These are phyloP conservation scores for Starmerella etchellsii DNA, from an alignment of 805 yeast genomes.

Conservation along the genomic window DNA sequence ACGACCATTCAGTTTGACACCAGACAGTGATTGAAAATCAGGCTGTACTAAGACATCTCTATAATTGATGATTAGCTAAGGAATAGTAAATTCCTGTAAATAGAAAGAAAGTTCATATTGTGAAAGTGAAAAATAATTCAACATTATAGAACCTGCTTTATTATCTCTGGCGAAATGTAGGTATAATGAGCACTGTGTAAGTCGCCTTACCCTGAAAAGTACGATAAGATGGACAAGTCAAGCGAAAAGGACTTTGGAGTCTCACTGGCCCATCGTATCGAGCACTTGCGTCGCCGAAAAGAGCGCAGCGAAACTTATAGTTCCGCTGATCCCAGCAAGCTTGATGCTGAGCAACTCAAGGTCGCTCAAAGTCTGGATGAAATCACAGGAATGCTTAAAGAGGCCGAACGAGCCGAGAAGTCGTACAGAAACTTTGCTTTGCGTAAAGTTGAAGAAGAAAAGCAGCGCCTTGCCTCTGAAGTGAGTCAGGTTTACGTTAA, in stretches of 20 bases:
- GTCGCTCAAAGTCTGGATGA: not conserved
- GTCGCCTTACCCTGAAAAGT: too few relatives aligned
- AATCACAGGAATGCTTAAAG: not conserved
- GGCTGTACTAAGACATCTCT: too few relatives aligned
- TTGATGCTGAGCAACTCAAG: not conserved
- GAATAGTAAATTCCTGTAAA: too few relatives aligned
- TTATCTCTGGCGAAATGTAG: too few relatives aligned
- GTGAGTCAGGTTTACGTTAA: not conserved
- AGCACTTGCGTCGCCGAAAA: not conserved
- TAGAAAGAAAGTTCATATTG: too few relatives aligned
- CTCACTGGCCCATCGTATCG: not conserved
- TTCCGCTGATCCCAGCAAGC: not conserved
- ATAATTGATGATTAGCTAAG: too few relatives aligned
- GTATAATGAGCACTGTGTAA: too few relatives aligned
- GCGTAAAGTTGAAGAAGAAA: not conserved
- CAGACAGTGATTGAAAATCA: not conserved
- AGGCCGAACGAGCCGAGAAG: not conserved
- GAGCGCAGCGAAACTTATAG: slow-evolving; percentile 1
- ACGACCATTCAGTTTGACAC: slow-evolving; percentile 78
- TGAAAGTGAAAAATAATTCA: too few relatives aligned
- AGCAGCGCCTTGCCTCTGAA: not conserved
- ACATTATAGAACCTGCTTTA: too few relatives aligned
- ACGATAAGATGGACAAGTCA: not conserved
- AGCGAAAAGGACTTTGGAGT: not conserved
- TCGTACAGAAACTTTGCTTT: not conserved